A percentile compares a stretch with the other conserved stretches of the same genome.
Evolutionary conservation across 164 flowering plant species (phyloP).

Genomic region (Vitis labrusca): DNA sequence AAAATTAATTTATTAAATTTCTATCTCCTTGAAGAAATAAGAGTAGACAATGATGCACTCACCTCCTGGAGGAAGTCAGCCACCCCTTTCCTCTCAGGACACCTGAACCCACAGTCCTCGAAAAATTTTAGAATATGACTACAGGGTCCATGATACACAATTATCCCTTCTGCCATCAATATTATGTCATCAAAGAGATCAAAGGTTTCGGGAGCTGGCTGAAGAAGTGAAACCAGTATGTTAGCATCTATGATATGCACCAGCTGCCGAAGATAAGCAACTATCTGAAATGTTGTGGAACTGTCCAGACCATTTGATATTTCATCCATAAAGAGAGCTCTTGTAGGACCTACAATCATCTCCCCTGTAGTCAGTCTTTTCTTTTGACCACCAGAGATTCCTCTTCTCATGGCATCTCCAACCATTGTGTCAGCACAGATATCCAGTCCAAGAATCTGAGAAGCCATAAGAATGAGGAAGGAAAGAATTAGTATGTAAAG

Average conservation of each 20-base stretch:
- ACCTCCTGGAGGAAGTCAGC: conserved; percentile 58
- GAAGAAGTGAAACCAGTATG: conserved; percentile 44
- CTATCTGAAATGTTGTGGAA: conserved; percentile 51
- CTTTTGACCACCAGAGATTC: conserved; percentile 80
- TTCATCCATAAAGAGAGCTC: conserved; percentile 49
- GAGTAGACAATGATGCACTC: conserved; percentile 5
- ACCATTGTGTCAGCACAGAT: conserved; percentile 64
- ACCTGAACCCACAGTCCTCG: conserved; percentile 46
- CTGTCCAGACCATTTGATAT: conserved; percentile 58
- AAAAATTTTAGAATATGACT: conserved; percentile 26
- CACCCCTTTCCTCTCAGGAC: conserved; percentile 51
- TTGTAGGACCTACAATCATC: conserved; percentile 56
- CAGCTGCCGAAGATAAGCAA: conserved; percentile 46
- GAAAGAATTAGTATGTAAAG: neutral
- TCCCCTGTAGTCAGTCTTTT: conserved; percentile 69
- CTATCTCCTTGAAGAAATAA: neutral
- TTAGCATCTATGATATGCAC: conserved; percentile 43
- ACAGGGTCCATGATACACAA: conserved; percentile 50
- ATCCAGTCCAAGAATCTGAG: conserved; percentile 75
- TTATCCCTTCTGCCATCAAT: conserved; percentile 44
- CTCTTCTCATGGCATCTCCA: conserved; percentile 75
- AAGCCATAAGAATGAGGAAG: neutral
- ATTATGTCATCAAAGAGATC: conserved; percentile 54
- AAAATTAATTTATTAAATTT: neutral
- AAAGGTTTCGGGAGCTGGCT: conserved; percentile 51